A percentile compares a stretch with the other conserved stretches of the same genome.
Conservation (phyloP, 1,284 basidiomycete species). For the Calocybe gambosa region DNA sequence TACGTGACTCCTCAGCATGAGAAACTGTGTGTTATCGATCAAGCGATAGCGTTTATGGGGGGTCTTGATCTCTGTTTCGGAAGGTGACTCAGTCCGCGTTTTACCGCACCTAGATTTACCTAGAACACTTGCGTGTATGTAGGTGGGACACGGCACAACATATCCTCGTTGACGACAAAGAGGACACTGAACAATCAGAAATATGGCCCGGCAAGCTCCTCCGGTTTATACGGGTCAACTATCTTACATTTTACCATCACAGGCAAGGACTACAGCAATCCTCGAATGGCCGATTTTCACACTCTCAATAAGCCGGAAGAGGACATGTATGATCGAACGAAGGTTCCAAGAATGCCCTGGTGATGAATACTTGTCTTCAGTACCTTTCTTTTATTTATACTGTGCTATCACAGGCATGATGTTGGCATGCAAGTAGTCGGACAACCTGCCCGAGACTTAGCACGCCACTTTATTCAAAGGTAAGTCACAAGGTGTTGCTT, state of each 20-base stretch:
- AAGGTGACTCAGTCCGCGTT: constrained; percentile 33
- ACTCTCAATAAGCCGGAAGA: constrained; percentile 87
- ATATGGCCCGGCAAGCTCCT: constrained; percentile 75
- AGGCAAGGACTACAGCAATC: constrained; percentile 94
- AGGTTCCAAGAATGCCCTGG: constrained; percentile 96
- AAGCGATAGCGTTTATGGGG: constrained; percentile 97
- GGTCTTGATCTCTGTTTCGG: constrained; percentile 94
- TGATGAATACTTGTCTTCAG: constrained; percentile 27
- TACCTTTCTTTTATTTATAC: constrained; percentile 2
- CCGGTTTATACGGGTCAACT: background rate
- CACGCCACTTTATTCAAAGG: constrained; percentile 93
- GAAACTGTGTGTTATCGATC: constrained; percentile 96
- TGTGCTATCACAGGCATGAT: constrained; percentile 70
- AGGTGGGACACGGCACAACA: constrained; percentile 98
- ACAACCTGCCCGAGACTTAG: constrained; percentile 92
- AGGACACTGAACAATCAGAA: constrained; percentile 53
- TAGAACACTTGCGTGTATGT: background rate
- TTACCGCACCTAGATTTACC: background rate
- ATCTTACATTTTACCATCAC: constrained; percentile 3
- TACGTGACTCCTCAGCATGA: constrained; percentile 64
- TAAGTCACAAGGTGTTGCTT: constrained; percentile 28
- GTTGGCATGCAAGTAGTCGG: constrained; percentile 94
- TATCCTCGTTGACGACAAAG: constrained; percentile 81
- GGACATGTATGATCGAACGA: constrained; percentile 89
- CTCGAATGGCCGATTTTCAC: constrained; percentile 85